phyloP scores from a whole-genome alignment of 805 yeast species.

The Cyberlindnera euphorbiiphila region DNA sequence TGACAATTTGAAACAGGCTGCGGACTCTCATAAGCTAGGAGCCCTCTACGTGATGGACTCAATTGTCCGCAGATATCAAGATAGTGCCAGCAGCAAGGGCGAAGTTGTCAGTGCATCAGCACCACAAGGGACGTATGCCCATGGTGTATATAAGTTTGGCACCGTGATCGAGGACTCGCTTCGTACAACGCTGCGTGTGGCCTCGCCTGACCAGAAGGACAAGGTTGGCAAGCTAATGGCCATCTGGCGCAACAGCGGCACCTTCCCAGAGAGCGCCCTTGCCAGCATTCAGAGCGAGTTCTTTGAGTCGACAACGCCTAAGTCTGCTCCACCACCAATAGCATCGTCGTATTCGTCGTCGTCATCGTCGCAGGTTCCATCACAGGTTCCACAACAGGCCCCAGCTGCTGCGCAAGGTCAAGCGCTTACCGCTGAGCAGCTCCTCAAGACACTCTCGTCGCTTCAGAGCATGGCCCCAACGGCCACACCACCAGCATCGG shows the following conservation, averaged over 20 bases:
- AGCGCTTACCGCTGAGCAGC: conserved; percentile 52
- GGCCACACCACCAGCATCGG: conserved; percentile 9
- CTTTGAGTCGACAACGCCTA: conserved; percentile 67
- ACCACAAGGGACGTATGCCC: conserved; percentile 67
- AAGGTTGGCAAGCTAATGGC: conserved; percentile 82
- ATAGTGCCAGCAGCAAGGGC: conserved; percentile 58
- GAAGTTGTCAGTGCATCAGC: conserved; percentile 47
- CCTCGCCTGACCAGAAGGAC: conserved; percentile 55
- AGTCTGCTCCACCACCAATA: conserved; percentile 35
- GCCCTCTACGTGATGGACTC: conserved; percentile 90
- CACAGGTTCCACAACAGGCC: conserved; percentile 20
- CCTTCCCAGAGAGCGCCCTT: conserved; percentile 61
- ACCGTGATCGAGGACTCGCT: conserved; percentile 60
- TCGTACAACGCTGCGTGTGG: conserved; percentile 56
- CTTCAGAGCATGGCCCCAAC: conserved; percentile 27
- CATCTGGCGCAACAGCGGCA: conserved; percentile 85
- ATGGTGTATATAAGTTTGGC: conserved; percentile 65
- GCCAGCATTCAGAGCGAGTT: conserved; percentile 52
- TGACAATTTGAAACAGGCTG: conserved; percentile 66
- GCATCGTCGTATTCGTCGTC: conserved; percentile 35
- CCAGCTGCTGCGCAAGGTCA: conserved; percentile 26
- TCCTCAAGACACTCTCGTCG: conserved; percentile 66
- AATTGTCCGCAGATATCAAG: conserved; percentile 79
- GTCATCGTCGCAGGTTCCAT: background rate
- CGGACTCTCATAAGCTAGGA: conserved; percentile 83